Conservation (phyloP, 1,139 yeast species). For the Hansenula lynferdii region DNA sequence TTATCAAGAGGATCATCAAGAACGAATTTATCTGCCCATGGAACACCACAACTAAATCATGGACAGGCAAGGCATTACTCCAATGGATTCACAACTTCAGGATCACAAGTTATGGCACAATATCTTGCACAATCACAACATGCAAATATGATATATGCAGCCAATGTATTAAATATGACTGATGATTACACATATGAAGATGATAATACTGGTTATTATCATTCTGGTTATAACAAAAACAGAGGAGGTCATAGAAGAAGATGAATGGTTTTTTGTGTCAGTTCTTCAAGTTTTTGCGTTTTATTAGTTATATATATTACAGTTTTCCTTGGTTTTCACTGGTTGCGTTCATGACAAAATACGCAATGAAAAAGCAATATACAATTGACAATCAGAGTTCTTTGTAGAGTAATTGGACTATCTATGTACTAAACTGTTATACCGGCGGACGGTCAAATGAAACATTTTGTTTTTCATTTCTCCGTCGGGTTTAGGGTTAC, state of each 20-base stretch:
- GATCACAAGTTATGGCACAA: constrained; percentile 75
- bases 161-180: constrained; percentile 40
- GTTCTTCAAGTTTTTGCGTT: too few relatives aligned
- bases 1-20: constrained; percentile 3
- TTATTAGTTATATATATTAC: too few relatives aligned
- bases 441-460: too few relatives aligned
- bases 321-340: too few relatives aligned
- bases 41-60: constrained; percentile 1
- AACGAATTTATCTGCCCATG: not conserved
- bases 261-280: not conserved
- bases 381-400: too few relatives aligned
- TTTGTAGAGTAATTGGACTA: too few relatives aligned
- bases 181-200: constrained; percentile 22
- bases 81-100: constrained; percentile 40
- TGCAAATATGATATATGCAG: constrained; percentile 53
- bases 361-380: too few relatives aligned
- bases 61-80: constrained; percentile 2
- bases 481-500: too few relatives aligned
- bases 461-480: too few relatives aligned
- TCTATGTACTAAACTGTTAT: too few relatives aligned
- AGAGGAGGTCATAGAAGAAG: not conserved
- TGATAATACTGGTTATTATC: constrained; percentile 6
- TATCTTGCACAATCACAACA: constrained; percentile 68
- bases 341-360: too few relatives aligned
- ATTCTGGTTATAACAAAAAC: not conserved